A percentile compares a stretch with the other conserved stretches of the same genome.
phyloP scores from a whole-genome alignment of 1,284 basidiomycete genomes.

The Ustilago bromivora region DNA sequence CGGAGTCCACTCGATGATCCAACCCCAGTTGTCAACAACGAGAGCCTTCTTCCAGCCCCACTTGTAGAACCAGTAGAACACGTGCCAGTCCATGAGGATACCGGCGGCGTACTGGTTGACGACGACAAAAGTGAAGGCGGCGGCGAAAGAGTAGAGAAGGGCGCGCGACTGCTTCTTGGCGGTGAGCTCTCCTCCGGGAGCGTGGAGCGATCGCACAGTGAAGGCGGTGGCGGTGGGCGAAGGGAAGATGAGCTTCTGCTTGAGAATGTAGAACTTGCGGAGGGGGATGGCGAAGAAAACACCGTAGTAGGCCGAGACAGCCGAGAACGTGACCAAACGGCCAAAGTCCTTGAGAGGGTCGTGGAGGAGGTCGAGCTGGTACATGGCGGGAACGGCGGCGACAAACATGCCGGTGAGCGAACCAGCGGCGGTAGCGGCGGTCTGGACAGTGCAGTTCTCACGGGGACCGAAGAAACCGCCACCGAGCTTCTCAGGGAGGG shows the following conservation, averaged over 20 bases:
- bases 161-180: conserved; percentile 76
- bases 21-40: conserved; percentile 73
- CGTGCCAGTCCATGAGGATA: conserved; percentile 78
- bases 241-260: conserved; percentile 79
- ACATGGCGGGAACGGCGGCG: conserved; percentile 78
- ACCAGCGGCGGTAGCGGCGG: conserved; percentile 60
- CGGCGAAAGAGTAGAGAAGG: conserved; percentile 73
- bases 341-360: conserved; percentile 57
- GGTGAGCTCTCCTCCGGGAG: conserved; percentile 62
- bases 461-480: conserved; percentile 78
- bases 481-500: conserved; percentile 73
- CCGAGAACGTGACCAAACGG: conserved; percentile 73
- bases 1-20: conserved; percentile 73
- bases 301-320: conserved; percentile 77
- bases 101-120: conserved; percentile 76
- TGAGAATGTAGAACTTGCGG: conserved; percentile 77
- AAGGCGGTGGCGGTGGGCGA: conserved; percentile 79
- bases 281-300: conserved; percentile 78
- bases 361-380: conserved; percentile 71
- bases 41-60: conserved; percentile 77
- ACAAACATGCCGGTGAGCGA: conserved; percentile 75
- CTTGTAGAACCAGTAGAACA: conserved; percentile 74
- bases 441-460: conserved; percentile 74
- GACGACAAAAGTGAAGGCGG: conserved; percentile 75
- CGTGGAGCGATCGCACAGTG: conserved; percentile 77